Evolutionary conservation across 495 filamentous ascomycete genomes (phyloP), one percentile per base, ranked within the genome.

Genomic region (Cercophora samala): DNA sequence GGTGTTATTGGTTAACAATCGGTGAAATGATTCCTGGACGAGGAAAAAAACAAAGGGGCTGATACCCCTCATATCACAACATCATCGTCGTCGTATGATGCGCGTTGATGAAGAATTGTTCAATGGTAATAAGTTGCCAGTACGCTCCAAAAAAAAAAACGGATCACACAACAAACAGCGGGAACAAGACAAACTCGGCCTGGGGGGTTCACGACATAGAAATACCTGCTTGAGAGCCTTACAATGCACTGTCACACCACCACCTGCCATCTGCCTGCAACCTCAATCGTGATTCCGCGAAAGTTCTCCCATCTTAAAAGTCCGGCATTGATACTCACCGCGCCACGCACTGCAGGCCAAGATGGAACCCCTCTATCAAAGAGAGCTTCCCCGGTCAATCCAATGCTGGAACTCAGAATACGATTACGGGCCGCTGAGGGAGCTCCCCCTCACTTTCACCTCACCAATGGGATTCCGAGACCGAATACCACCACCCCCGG

Each of bases 401-500:
- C 37, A 46, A 46, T 46, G 15, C 37, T 46, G 37, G 13, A 46
- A 9, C 37, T 46, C 37, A 46, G 15, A 46, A 46, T 46, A 46
- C 37, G 37, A 46, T 46, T 46, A 46, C 37, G 37, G 37, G 37
- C 37, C 37, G 37, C 15, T 46, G 37, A 17, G 37, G 2, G 37
- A 46, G 37, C 37, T 46, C 37, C 37, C n/a, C 37, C 37, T 46
- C 37, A 46, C 37, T 46, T 46, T 46, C 37, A 46, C 9, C 37
- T 46, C 37, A 46, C 37, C 37, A 46, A 46, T 46, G 37, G 6
- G 24, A 59, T 59, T 26, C 19, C 64, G 64, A 59, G 24, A 24
- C 54, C 64, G 54, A 65, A 23, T 65, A 59, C 11, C 11, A 22
- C 64, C 21, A 65, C 64, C 64, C 63, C 55, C 19, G 55, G 64